Percentiles rank a stretch among this genome's conserved stretches.
Conservation (phyloP, 257 asterid genomes). For the Scutellaria barbata region DNA sequence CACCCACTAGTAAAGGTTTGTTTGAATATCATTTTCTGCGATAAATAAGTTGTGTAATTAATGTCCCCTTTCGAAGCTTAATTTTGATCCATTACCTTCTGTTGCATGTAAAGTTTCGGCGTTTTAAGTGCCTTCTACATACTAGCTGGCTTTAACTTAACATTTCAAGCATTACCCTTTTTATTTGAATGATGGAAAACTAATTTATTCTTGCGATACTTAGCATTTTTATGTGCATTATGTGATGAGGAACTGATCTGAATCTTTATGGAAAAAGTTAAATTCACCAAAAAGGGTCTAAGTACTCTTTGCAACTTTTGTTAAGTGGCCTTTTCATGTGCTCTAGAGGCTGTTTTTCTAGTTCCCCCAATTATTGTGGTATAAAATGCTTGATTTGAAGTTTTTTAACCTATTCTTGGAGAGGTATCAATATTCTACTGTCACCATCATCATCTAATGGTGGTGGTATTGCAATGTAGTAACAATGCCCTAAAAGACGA, state of each 20-base stretch:
- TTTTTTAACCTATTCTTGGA: too few species aligned
- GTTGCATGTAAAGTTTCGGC: neutral
- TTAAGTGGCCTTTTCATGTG: neutral
- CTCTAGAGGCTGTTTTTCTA: neutral
- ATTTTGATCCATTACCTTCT: neutral
- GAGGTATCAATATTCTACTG: too few species aligned
- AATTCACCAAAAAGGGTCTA: constrained; percentile 5
- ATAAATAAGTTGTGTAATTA: too few species aligned
- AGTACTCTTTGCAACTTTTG: neutral
- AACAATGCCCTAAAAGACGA: too few species aligned
- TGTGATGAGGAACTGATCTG: neutral
- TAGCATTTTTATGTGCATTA: neutral
- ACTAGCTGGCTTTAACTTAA: too few species aligned
- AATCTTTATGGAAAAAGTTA: neutral
- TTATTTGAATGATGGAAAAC: neutral
- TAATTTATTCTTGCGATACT: neutral
- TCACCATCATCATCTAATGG: too few species aligned
- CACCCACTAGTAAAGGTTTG: too few species aligned
- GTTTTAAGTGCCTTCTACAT: neutral
- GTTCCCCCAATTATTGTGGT: constrained; percentile 6
- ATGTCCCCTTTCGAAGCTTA: neutral
- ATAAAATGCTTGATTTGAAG: too few species aligned
- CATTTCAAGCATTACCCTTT: neutral
- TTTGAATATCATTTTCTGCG: too few species aligned
- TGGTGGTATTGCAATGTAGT: too few species aligned